These are phyloP conservation scores for Ustilago sp. DNA, from an alignment of 1,284 basidiomycete species.

Conservation along the genomic window DNA sequence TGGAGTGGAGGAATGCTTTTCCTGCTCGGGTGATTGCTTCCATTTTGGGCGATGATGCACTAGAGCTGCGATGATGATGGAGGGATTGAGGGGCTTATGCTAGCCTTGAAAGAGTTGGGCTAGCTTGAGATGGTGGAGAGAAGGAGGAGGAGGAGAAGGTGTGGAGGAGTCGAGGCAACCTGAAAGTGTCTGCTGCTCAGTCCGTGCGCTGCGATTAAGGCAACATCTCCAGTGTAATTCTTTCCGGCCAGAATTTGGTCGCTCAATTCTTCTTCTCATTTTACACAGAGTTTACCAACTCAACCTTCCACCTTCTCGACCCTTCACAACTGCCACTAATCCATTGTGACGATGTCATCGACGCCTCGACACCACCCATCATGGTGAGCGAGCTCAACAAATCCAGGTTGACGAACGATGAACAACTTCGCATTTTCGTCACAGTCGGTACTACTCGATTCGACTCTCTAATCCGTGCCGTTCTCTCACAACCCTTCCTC, in stretches of 20 bases:
- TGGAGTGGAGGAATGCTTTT: constrained; percentile 30
- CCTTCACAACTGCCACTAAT: background rate
- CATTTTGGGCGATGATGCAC: constrained; percentile 18
- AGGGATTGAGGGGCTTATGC: background rate
- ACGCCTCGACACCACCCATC: background rate
- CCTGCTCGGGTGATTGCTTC: constrained; percentile 38
- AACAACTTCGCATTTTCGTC: constrained; percentile 44
- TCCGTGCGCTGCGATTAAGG: background rate
- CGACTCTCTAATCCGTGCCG: constrained; percentile 53
- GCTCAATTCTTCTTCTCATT: constrained; percentile 1
- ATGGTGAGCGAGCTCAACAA: constrained; percentile 11
- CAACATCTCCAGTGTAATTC: background rate
- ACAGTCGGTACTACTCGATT: constrained; percentile 63
- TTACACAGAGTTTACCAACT: background rate
- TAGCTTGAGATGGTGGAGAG: background rate
- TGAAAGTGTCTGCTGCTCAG: background rate
- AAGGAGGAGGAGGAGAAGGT: background rate
- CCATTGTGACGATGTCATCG: background rate
- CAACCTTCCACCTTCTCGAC: background rate
- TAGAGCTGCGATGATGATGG: background rate
- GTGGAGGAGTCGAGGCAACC: background rate
- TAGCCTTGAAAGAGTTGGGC: background rate
- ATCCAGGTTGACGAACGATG: background rate
- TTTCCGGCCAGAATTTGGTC: background rate
- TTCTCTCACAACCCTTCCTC: constrained; percentile 40